Base-by-base conservation (phyloP, 257 asterid species). In the Anisodus tanguticus region DNA sequence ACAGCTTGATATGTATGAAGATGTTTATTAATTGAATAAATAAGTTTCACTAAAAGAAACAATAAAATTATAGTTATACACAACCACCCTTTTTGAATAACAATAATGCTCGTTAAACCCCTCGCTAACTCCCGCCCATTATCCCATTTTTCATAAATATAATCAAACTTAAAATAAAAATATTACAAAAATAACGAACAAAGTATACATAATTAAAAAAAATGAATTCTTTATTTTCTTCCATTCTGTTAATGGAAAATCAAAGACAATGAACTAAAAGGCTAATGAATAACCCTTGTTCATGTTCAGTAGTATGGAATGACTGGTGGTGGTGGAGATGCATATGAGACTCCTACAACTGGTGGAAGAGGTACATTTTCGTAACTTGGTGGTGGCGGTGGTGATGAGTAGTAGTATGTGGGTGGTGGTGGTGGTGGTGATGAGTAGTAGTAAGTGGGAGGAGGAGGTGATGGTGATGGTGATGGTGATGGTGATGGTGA, bases 241-340 rank as follows among this genome's bases (percentile, higher is more conserved):
- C 39, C 60, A 55, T 66, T 26, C 47, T 72, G n/a, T 45, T n/a
- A 71, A 72, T 72, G 81, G 80, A 49, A 74, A 74, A 51, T 74
- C 60, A 76, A 49, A 68, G 22, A 35, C 9, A 66, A 66, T 66
- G 72, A 35, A 66, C 45, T 35, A 12, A 59, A 74, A 31, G 60
- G 80, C 17, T 88, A 74, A 78, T 41, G 49, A 68, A 55, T 67
- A 83, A 41, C 15, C 67, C 39, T 31, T 31, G 35, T 31, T 31
- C 35, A 0, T 10, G 69, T 68, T 86, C 59, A 87, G 79, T 89
- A 89, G 76, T 89, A 89, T 57, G 90, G 90, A 79, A 89, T 85
- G 22, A 76, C 58, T 35, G 91, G 91, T 31, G 92, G 91, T 51
- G 92, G 92, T 15, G 92, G 93, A 22, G 93, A 85, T 79, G 92